A percentile compares a stretch with the other conserved stretches of the same genome.
phyloP scores from a whole-genome alignment of 306 rosid genomes.

The Inga laurina region DNA sequence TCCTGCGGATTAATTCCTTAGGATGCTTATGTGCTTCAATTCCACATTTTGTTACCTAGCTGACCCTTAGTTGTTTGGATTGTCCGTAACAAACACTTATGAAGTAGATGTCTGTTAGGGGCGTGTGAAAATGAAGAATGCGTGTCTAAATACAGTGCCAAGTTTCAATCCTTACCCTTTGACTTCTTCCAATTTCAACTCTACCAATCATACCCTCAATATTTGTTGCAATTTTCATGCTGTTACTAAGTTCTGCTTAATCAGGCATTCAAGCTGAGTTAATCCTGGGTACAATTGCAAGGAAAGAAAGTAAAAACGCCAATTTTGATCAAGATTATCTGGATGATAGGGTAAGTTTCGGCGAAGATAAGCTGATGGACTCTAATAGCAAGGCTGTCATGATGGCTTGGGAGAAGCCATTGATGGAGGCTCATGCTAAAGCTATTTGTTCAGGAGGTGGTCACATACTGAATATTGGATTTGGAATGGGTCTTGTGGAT shows the following conservation, averaged over 20 bases:
- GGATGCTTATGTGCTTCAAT: not conserved
- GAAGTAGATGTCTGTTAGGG: not conserved
- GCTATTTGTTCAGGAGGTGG: slow-evolving; percentile 92
- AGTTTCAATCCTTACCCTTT: not conserved
- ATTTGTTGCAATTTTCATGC: not conserved
- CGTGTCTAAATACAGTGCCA: slow-evolving; percentile 2
- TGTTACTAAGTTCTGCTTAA: slow-evolving; percentile 1
- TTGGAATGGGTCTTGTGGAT: slow-evolving; percentile 96
- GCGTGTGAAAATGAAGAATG: not conserved
- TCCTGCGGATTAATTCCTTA: not conserved
- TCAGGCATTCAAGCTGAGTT: slow-evolving; percentile 87
- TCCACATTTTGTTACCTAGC: not conserved
- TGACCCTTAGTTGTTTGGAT: not conserved
- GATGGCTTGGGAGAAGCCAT: slow-evolving; percentile 99
- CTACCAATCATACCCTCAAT: not conserved
- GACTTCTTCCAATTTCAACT: not conserved
- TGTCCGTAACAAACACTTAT: not conserved
- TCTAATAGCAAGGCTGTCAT: slow-evolving; percentile 81
- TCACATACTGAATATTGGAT: slow-evolving; percentile 78
- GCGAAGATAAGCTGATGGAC: slow-evolving; percentile 90
- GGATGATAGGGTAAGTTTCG: slow-evolving; percentile 80
- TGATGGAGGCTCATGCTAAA: slow-evolving; percentile 97
- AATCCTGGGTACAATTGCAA: slow-evolving; percentile 75
- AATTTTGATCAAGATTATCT: slow-evolving; percentile 56
- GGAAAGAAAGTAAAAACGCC: slow-evolving; percentile 50